Conservation (phyloP, 78 protist species). For the Emiliania huxleyi region DNA sequence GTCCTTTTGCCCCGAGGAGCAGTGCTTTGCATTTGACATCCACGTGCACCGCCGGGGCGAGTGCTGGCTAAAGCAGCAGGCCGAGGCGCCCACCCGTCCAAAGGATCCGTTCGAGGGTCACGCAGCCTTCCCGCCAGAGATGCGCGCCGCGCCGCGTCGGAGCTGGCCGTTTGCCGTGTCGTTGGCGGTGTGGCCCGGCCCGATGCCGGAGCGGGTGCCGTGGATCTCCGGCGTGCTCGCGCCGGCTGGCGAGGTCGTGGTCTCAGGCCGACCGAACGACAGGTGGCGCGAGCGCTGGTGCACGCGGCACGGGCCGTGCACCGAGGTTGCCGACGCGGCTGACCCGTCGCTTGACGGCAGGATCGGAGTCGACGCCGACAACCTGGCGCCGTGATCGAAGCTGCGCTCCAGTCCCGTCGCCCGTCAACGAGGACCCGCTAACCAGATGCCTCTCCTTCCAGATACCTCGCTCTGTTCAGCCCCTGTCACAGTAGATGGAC, state of each 20-base stretch:
- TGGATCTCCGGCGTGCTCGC: background rate
- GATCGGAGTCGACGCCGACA: too few relatives aligned
- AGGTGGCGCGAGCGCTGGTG: background rate
- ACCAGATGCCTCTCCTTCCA: too few relatives aligned
- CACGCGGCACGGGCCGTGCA: background rate
- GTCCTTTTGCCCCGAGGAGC: constrained; percentile 1
- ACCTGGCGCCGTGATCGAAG: too few relatives aligned
- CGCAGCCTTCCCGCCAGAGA: background rate
- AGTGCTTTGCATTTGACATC: background rate
- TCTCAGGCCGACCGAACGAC: background rate
- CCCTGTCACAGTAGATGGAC: too few relatives aligned
- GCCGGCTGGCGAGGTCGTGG: background rate
- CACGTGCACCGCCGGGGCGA: background rate
- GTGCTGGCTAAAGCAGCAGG: background rate
- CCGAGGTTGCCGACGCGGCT: too few relatives aligned
- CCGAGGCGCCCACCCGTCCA: background rate
- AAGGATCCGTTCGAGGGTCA: background rate
- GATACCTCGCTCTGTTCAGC: too few relatives aligned
- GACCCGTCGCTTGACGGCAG: too few relatives aligned
- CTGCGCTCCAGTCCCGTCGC: too few relatives aligned
- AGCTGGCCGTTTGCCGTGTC: background rate
- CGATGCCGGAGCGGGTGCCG: background rate
- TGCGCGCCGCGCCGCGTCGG: background rate
- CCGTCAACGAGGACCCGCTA: too few relatives aligned
- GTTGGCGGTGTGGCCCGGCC: background rate